Base-by-base conservation (phyloP, 768 basidiomycete species). In the Chlorophyllum brunneum region DNA sequence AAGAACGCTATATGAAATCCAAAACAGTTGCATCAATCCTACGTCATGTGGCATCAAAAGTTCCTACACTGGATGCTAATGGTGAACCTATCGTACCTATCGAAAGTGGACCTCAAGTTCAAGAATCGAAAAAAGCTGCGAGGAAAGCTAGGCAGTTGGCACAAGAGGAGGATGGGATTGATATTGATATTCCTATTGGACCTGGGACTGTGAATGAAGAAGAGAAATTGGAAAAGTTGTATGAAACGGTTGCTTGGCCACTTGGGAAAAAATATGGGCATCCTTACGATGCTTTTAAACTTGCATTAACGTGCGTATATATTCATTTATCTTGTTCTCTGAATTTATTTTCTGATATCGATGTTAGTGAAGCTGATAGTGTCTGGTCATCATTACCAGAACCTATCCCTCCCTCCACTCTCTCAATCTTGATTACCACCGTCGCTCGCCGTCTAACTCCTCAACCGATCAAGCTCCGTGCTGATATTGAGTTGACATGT, bases 381-480 rank as follows among this genome's bases (percentile, higher is more conserved):
- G 91, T 98, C n/a, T 94, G 94, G 62, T 74, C 81, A 2, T 75
- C 85, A 0, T 75, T 98, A 29, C 65, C 77, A 6, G 71, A 77
- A 3, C 80, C 83, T 6, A 71, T 86, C 44, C 72, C 81, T 2
- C 62, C 74, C 5, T 72, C 80, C 0, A 86, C 85, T 1, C 71
- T 83, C 26, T 68, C 76, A 3, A 75, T 88, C 37, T 80, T 98
- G 16, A 80, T 80, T 56, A 69, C 79, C 50, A 95, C 92, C 18
- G 97, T 99, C 63, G 94, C 95, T 5, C 86, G 94, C 38, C 86
- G 97, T 10, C 77, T 98, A 33, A 99, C 97, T 0, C 97, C 97
- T 1, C 97, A 99, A 67, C 94, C 97, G 4, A 95, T 99, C 77
- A 99, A 98, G 73, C 82, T 99, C 34, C 92, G 97, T 60, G 94